Evolutionary conservation across 2,329 filamentous ascomycete genomes (phyloP), one percentile per base, ranked within the genome.

Genomic region (Ophiostoma sp.): DNA sequence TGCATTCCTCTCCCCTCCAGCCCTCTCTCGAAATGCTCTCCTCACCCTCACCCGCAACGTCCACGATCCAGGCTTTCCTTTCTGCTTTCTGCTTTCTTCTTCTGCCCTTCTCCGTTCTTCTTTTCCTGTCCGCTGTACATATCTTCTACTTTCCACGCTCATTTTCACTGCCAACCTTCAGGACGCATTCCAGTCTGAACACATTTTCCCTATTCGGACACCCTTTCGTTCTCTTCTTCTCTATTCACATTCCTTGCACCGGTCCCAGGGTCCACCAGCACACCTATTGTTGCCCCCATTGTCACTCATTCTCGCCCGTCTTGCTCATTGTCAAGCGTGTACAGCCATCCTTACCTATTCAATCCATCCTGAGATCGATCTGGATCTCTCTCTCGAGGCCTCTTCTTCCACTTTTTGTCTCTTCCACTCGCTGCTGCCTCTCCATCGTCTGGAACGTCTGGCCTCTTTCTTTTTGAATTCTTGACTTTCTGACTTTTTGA

Each of bases 401-500:
- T 42, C 42, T 36, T 42, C 60, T 55, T 64, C 27, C 27, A 27
- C 27, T 27, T 27, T 27, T 27, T 27, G 27, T 27, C 44, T 38
- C 36, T 55, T 7, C 14, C 66, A 60, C 42, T 45, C 18, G 1
- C 38, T 52, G 27, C 27, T 40, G 58, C 58, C 58, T n/a, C 36
- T 63, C 36, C 66, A 41, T 65, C 67, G 66, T 70, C 69, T 70
- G 69, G 69, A 65, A 70, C 69, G 69, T 67, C 64, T 67, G 12
- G 69, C 69, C 69, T 67, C 66, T 47, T 41, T 63, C 40, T 66
- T 70, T 66, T 63, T 42, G n/a, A n/a, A n/a, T 47, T 69, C 36
- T 62, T 60, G n/a, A 38, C 64, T 60, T 66, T 64, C 49, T 36
- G 42, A 69, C 49, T 45, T n/a, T 63, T 62, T 60, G n/a, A 38